Evolutionary conservation across 2,329 filamentous ascomycete genomes (phyloP).

Genomic region (Diaporthe vaccinii): DNA sequence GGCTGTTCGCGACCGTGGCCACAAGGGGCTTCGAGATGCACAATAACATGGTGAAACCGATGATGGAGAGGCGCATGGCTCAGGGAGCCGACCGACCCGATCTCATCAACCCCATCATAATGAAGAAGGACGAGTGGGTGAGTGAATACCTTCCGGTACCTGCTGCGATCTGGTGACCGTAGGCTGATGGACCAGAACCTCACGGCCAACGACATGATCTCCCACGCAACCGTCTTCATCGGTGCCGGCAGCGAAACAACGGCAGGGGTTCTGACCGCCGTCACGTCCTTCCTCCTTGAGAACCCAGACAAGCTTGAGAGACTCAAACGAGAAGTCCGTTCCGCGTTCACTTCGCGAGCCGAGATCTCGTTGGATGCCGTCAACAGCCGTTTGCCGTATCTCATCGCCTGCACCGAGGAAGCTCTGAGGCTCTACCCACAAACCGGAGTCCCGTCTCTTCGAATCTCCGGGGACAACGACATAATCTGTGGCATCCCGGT

Average conservation of each 20-base stretch:
- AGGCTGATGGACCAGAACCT: background rate
- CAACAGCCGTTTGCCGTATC: background rate
- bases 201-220: slow-evolving; percentile 4
- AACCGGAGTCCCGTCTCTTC: background rate
- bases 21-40: slow-evolving; percentile 13
- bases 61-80: slow-evolving; percentile 17
- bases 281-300: slow-evolving; percentile 17
- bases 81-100: slow-evolving; percentile 3
- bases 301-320: slow-evolving; percentile 3
- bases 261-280: slow-evolving; percentile 11
- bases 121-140: slow-evolving; percentile 22
- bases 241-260: slow-evolving; percentile 29
- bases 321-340: slow-evolving; percentile 12
- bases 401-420: slow-evolving; percentile 11
- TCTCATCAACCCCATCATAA: slow-evolving; percentile 22
- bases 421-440: slow-evolving; percentile 8
- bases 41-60: slow-evolving; percentile 2
- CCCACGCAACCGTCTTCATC: slow-evolving; percentile 20
- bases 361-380: slow-evolving; percentile 1
- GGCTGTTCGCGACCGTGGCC: slow-evolving; percentile 14
- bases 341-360: background rate
- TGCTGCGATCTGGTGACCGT: background rate
- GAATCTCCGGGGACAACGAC: background rate
- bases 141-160: background rate
- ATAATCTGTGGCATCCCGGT: slow-evolving; percentile 13